phyloP scores from a whole-genome alignment of 352 stramenopile genomes.

The Thalassiosira mediterranea region DNA sequence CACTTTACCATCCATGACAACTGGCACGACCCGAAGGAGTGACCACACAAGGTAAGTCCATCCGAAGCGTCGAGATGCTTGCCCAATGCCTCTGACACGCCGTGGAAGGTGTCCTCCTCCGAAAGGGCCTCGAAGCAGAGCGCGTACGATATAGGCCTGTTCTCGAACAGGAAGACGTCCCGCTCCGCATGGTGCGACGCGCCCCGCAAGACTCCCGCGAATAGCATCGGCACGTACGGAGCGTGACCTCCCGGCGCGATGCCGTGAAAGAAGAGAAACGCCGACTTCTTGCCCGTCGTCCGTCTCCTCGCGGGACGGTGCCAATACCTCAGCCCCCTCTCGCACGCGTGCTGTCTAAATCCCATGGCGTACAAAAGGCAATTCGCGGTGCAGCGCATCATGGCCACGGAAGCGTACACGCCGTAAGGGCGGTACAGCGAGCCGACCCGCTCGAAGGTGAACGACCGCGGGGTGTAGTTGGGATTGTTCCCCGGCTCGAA shows the following conservation, averaged over 20 bases:
- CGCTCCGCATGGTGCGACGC: slow-evolving; percentile 18
- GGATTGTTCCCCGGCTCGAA: slow-evolving; percentile 52
- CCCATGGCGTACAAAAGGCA: slow-evolving; percentile 50
- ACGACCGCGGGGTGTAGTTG: slow-evolving; percentile 42
- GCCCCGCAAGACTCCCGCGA: slow-evolving; percentile 50
- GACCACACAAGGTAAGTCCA: slow-evolving; percentile 66
- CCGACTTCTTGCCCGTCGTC: not conserved
- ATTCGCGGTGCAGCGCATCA: slow-evolving; percentile 19
- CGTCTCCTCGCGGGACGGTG: slow-evolving; percentile 31
- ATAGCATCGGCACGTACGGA: slow-evolving; percentile 74
- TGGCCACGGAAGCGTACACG: slow-evolving; percentile 57
- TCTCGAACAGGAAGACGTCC: slow-evolving; percentile 80
- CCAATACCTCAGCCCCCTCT: slow-evolving; percentile 63
- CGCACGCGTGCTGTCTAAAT: slow-evolving; percentile 60
- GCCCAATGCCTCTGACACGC: slow-evolving; percentile 67
- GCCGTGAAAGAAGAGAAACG: slow-evolving; percentile 84
- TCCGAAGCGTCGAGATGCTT: slow-evolving; percentile 22
- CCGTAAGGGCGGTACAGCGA: slow-evolving; percentile 64
- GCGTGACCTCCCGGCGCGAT: slow-evolving; percentile 77
- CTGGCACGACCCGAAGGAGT: slow-evolving; percentile 83
- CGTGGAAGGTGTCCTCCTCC: slow-evolving; percentile 75
- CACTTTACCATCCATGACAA: slow-evolving; percentile 75
- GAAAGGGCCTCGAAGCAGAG: slow-evolving; percentile 63
- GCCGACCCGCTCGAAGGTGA: slow-evolving; percentile 71
- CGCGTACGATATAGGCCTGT: slow-evolving; percentile 61